A percentile compares a stretch with the other conserved stretches of the same genome.
phyloP scores from a whole-genome alignment of 2,329 filamentous ascomycete genomes.

The Ophiosphaerella herpotricha region DNA sequence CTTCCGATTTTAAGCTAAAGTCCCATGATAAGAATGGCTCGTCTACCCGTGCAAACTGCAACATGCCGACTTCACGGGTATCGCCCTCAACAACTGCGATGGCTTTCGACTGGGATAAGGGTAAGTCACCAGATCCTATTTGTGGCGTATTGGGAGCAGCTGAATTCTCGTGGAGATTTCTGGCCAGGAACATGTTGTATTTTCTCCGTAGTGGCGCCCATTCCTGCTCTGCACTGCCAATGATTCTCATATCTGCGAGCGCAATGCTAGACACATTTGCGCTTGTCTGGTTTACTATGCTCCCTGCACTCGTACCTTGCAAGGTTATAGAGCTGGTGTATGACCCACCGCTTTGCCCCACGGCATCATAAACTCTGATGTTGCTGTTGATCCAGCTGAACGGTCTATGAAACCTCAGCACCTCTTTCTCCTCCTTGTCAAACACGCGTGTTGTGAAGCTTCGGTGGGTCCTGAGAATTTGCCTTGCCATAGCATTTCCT shows the following conservation, averaged over 20 bases:
- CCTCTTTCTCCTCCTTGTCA: slow-evolving; percentile 63
- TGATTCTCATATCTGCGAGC: slow-evolving; percentile 64
- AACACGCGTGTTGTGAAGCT: slow-evolving; percentile 70
- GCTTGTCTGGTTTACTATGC: slow-evolving; percentile 51
- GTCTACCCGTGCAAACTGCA: slow-evolving; percentile 66
- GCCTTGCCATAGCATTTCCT: slow-evolving; percentile 60
- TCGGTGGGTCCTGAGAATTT: slow-evolving; percentile 65
- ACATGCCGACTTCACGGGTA: slow-evolving; percentile 52
- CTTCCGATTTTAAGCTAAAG: slow-evolving; percentile 61
- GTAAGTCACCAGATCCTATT: slow-evolving; percentile 51
- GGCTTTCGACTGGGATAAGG: slow-evolving; percentile 56
- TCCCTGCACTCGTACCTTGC: slow-evolving; percentile 51
- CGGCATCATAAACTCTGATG: slow-evolving; percentile 49
- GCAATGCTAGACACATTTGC: slow-evolving; percentile 59
- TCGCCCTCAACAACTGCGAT: slow-evolving; percentile 48
- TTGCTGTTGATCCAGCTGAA: slow-evolving; percentile 67
- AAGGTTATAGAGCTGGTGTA: slow-evolving; percentile 50
- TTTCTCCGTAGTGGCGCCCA: slow-evolving; percentile 67
- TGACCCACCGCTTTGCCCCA: slow-evolving; percentile 21
- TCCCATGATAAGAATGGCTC: slow-evolving; percentile 69
- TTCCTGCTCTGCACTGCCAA: slow-evolving; percentile 67
- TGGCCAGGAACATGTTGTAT: slow-evolving; percentile 67
- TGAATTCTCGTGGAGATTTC: slow-evolving; percentile 48
- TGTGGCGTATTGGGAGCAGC: slow-evolving; percentile 44
- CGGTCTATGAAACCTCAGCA: slow-evolving; percentile 64